phyloP scores from a whole-genome alignment of 2,329 filamentous ascomycete species.

The Neofusicoccum laricinum region DNA sequence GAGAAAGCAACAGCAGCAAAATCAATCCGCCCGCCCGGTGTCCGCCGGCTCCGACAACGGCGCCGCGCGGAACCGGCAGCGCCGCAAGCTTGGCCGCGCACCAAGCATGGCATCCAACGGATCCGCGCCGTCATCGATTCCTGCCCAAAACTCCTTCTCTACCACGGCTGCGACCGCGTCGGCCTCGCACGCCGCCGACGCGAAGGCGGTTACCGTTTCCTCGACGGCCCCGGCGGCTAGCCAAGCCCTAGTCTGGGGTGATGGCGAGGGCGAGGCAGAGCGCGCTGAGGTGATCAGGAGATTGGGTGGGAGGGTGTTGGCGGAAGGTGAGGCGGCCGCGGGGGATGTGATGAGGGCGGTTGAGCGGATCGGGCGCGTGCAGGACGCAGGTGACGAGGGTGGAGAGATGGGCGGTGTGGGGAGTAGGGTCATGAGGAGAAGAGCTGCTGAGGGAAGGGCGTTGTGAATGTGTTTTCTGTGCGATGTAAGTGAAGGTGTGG shows the following conservation, averaged over 20 bases:
- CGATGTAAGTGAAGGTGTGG: too few relatives aligned
- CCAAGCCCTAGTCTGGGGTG: slow-evolving; percentile 37
- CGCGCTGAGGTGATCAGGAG: slow-evolving; percentile 35
- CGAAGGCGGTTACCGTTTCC: not conserved
- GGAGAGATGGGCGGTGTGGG: slow-evolving; percentile 13
- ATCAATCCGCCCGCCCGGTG: not conserved
- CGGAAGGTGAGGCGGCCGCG: slow-evolving; percentile 12
- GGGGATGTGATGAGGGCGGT: slow-evolving; percentile 21
- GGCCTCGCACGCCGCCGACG: not conserved
- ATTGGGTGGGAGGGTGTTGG: slow-evolving; percentile 34
- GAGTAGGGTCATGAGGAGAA: slow-evolving; percentile 25
- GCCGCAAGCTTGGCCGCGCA: slow-evolving; percentile 13
- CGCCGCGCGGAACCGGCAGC: slow-evolving; percentile 1
- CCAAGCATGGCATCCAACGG: not conserved
- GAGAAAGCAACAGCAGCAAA: slow-evolving; percentile 17
- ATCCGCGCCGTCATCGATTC: not conserved
- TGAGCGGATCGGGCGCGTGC: slow-evolving; percentile 32
- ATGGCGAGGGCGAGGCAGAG: slow-evolving; percentile 32
- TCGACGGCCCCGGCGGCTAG: slow-evolving; percentile 22
- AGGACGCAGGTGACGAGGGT: slow-evolving; percentile 29
- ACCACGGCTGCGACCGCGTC: not conserved
- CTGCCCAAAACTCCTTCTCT: not conserved
- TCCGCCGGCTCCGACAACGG: not conserved
- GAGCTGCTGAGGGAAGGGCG: slow-evolving; percentile 20
- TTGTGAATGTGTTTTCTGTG: not conserved